Base-by-base conservation (phyloP, 768 basidiomycete genomes). In the Podaxis sp. region DNA sequence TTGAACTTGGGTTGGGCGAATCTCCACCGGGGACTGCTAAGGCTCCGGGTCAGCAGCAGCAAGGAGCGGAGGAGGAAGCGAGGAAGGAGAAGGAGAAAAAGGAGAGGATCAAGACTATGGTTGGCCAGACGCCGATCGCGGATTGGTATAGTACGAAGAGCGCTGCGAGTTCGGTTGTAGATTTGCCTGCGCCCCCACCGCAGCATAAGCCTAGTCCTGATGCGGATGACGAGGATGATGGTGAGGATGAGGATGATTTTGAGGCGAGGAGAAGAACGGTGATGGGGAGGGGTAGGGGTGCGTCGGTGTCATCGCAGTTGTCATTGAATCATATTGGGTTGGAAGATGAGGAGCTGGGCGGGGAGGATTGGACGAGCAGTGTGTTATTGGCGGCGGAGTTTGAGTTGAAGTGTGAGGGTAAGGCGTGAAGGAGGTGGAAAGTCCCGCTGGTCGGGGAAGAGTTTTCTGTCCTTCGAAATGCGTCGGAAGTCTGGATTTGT, bases 341-440 rank as follows among this genome's bases (percentile, higher is more conserved):
- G 50, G 69, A 79, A 40, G 76, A 82, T 61, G 80, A 81, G 23
- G 74, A 74, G 40, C 72, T 77, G 44, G 78, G 76, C 38, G 72
- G 74, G 46, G 76, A 77, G 52, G 83, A 90, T 68, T 93, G 91
- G 90, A 87, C 87, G 50, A 76, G 79, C 67, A 88, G 86, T 65
- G 90, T 92, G 52, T 70, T 92, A 61, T 71, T 85, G 71, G 88
- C 87, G n/a, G 88, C 87, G 59, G 85, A 87, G 67, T 21, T 59
- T 44, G 57, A 53, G 38, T 42, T 60, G 27, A 50, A 35, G 28
- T 21, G 46, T 36, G 42, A 16, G 32, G 13, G 28, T 13, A 48
- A 11, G 23, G 48, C 27, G 18, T 38, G 32, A 32, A 32, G 32
- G 32, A 7, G 32, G 32, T 32, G 32, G 32, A 32, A 32, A 32